A percentile compares a stretch with the other conserved stretches of the same genome.
Evolutionary conservation across 768 basidiomycete genomes (phyloP).

Genomic region (Lentinula raphanica): DNA sequence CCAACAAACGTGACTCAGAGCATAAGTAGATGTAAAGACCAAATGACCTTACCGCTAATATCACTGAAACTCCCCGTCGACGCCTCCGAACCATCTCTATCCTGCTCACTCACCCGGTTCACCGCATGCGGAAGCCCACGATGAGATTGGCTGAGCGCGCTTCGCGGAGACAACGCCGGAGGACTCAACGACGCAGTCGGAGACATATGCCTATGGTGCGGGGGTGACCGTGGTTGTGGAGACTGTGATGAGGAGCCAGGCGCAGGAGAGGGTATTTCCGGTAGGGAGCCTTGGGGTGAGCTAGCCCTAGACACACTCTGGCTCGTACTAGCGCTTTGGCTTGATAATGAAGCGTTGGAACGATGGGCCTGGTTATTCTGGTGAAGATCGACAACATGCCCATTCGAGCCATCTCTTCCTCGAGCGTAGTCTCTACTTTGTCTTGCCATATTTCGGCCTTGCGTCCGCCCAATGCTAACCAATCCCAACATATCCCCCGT

Average conservation of each 20-base stretch:
- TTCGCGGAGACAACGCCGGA: slow-evolving; percentile 51
- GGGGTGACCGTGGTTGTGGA: slow-evolving; percentile 29
- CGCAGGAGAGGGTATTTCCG: slow-evolving; percentile 74
- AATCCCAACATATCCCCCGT: slow-evolving; percentile 71
- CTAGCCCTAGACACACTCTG: slow-evolving; percentile 71
- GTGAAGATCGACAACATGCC: not conserved
- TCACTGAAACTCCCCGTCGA: slow-evolving; percentile 75
- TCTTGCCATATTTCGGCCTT: slow-evolving; percentile 33
- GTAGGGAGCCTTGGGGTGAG: slow-evolving; percentile 75
- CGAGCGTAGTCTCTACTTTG: not conserved
- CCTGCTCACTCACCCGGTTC: slow-evolving; percentile 44
- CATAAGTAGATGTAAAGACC: not conserved
- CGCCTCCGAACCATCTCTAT: slow-evolving; percentile 67
- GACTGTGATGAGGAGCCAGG: slow-evolving; percentile 41
- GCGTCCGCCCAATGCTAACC: slow-evolving; percentile 37
- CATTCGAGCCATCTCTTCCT: not conserved
- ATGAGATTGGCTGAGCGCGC: slow-evolving; percentile 46
- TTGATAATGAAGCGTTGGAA: slow-evolving; percentile 29
- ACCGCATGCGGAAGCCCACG: slow-evolving; percentile 41
- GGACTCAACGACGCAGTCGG: slow-evolving; percentile 58
- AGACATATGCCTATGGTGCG: slow-evolving; percentile 46
- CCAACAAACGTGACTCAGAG: no score
- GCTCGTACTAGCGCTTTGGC: slow-evolving; percentile 42
- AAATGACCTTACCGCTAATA: slow-evolving; percentile 58
- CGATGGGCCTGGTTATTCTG: not conserved